Percentiles rank a stretch among this genome's conserved stretches.
phyloP scores from a whole-genome alignment of 495 filamentous ascomycete species.

The Podospora didyma region DNA sequence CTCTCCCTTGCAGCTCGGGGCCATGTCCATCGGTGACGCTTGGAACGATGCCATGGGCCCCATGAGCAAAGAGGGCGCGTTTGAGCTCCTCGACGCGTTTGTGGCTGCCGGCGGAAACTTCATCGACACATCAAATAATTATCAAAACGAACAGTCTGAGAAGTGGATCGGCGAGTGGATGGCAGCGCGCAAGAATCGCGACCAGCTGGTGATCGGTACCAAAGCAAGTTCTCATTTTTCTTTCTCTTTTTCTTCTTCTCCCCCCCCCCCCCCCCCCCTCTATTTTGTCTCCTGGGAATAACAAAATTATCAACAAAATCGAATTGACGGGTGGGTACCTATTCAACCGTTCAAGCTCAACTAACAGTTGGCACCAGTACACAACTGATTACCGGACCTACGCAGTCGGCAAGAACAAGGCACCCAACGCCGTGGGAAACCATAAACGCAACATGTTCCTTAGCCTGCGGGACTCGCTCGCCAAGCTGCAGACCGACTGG shows the following conservation, averaged over 20 bases:
- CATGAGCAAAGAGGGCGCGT: conserved; percentile 19
- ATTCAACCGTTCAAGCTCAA: too few species aligned
- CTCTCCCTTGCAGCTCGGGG: conserved; percentile 57
- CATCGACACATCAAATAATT: conserved; percentile 66
- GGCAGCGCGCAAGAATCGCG: conserved; percentile 44
- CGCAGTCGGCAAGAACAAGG: conserved; percentile 34
- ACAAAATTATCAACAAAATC: too few species aligned
- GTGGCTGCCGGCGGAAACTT: conserved; percentile 56
- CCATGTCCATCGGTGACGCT: conserved; percentile 58
- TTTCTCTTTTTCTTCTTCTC: too few species aligned
- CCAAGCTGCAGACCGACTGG: too few species aligned
- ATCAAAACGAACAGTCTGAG: conserved; percentile 62
- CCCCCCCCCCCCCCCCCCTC: too few species aligned
- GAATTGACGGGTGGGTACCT: too few species aligned
- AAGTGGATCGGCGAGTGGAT: conserved; percentile 60
- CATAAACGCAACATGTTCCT: conserved; percentile 37
- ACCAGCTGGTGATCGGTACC: conserved; percentile 62
- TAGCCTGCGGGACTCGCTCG: conserved; percentile 38
- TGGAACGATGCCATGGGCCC: conserved; percentile 32
- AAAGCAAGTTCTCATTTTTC: conserved; percentile 10
- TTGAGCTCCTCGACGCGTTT: conserved; percentile 53
- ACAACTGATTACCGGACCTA: conserved; percentile 37
- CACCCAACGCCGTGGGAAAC: too few species aligned
- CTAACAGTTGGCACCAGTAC: conserved; percentile 24
- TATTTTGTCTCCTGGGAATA: too few species aligned